Base-by-base conservation (phyloP, 345 rosid genomes). In the Psidium guajava region DNA sequence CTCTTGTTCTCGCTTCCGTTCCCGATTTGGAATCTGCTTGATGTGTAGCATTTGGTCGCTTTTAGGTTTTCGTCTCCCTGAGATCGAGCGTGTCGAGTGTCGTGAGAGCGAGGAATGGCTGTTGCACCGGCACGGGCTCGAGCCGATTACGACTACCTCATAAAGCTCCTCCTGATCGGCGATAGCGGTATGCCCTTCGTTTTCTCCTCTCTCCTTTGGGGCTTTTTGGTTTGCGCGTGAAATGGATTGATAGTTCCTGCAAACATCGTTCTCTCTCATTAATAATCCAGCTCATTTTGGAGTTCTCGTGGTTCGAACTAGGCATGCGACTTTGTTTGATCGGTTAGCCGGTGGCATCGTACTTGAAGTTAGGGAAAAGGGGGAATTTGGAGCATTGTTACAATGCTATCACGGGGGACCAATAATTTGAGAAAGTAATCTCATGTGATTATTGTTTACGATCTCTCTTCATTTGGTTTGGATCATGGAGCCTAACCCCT, bases 71-170 rank as follows among this genome's bases (percentile, higher is more conserved):
- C 12, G 25, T 36, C 80, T 18, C 1, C 47, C 80, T 36, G 77
- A 36, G 80, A 20, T 69, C 24, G 25, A 36, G 25, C 80, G 47
- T 20, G 47, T 69, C 80, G 11, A 69, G 24, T 21, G 25, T 36
- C 13, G 47, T 11, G 80, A 69, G 77, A 36, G 9, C 80, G 47
- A 69, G 80, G 80, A 47, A 85, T 85, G 87, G 87, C 87, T 11
- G 87, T 83, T 21, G 84, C 87, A 28, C 87, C 87, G 47, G 87
- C 87, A 11, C 82, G 87, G 57, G 87, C 87, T 57, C 83, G 87
- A 11, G 84, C 87, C 50, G 87, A 85, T 82, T 81, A 85, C 84
- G 87, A 85, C 59, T 85, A 27, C 84, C 87, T 85, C 52, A 85
- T 85, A 24, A 85, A 81, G 84, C 87, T 85, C 50, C 87, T 85